Evolutionary conservation across 306 rosid genomes (phyloP), one percentile per base, ranked within the genome.

Genomic region (Betula pendula): DNA sequence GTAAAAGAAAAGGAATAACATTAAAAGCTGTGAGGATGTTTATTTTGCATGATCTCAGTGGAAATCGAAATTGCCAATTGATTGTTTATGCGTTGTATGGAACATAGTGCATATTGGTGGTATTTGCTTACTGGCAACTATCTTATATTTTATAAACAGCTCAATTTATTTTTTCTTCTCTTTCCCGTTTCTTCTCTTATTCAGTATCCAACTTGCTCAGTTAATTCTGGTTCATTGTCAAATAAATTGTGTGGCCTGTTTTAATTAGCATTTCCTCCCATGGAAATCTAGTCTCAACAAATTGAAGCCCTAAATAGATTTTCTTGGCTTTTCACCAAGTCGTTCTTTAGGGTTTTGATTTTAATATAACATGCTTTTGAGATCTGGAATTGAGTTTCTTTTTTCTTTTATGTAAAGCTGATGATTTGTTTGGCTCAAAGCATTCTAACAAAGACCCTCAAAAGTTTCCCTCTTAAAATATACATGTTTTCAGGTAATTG

Each of bases 401-500:
- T 55, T 55, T 3, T 3, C 13, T n/a, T 55, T 55, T 24, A n/a
- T 15, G 9, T 27, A 24, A n/a, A 19, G 6, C 44, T 33, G 35
- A 17, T 63, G 20, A 16, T 35, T 63, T 16, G 45, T 63, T 35
- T 5, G 22, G 43, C 68, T 14, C 22, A 5, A 29, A 27, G 72
- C 25, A 68, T 77, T 68, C 25, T 67, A 66, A 40, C 17, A 1
- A 16, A 50, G 22, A 51, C n/a, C 65, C 44, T 50, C 8, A 48
- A 56, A 79, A 35, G 20, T 73, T 43, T 74, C 80, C 3, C 70
- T 38, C 38, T 35, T 9, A 17, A 16, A 22, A 38, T 35, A 11
- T 66, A 69, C 76, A 53, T 74, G 49, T 75, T 68, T 85, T 43
- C 83, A 96, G 99, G 86, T 88, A 70, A 93, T 96, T 76, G 94